Evolutionary conservation across 768 basidiomycete species (phyloP).

Genomic region (Mycena metata): DNA sequence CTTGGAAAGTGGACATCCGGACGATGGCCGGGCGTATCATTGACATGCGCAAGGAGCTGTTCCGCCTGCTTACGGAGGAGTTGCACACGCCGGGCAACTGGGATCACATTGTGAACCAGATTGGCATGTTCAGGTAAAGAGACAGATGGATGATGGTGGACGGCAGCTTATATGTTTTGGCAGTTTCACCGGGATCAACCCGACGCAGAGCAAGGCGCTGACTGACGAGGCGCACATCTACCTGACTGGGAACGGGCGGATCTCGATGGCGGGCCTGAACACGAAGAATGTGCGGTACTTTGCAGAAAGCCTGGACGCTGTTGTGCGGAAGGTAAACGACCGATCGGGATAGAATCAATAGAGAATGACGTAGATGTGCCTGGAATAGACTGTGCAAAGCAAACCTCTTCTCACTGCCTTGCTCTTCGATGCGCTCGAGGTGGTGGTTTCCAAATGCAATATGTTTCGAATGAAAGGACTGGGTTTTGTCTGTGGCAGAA

Average conservation of each 20-base stretch:
- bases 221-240: conserved; percentile 85
- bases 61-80: conserved; percentile 79
- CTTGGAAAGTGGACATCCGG: conserved; percentile 92
- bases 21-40: conserved; percentile 97
- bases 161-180: conserved; percentile 18
- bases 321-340: conserved; percentile 59
- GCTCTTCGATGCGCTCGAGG: neutral
- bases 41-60: conserved; percentile 87
- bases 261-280: conserved; percentile 96
- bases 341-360: neutral
- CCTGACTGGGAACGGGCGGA: conserved; percentile 88
- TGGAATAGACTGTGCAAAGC: too few relatives aligned
- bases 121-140: conserved; percentile 94
- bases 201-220: conserved; percentile 75
- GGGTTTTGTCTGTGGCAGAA: too few relatives aligned
- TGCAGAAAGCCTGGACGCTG: conserved; percentile 77
- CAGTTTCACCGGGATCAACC: conserved; percentile 88
- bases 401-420: too few relatives aligned
- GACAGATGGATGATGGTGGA: conserved; percentile 3
- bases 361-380: conserved; percentile 22
- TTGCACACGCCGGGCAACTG: conserved; percentile 92
- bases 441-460: neutral
- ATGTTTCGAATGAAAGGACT: too few relatives aligned
- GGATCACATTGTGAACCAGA: conserved; percentile 96
- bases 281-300: conserved; percentile 81